Evolutionary conservation across 495 filamentous ascomycete genomes (phyloP).

Genomic region (Beverwykella pulmonaria): DNA sequence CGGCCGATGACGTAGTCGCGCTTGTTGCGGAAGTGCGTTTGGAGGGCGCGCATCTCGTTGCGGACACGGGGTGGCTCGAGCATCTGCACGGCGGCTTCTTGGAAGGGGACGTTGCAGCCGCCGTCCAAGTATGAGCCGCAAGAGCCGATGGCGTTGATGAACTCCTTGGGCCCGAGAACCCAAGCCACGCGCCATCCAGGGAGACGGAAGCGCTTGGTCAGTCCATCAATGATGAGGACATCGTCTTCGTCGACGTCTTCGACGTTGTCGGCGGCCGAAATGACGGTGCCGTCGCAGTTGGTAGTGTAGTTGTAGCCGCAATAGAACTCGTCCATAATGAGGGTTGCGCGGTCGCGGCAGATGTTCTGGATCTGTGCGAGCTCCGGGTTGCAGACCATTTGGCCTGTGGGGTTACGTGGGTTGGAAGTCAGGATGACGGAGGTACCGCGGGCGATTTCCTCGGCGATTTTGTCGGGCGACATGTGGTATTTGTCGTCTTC

Average conservation of each 20-base stretch:
- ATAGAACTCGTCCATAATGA: constrained; percentile 98
- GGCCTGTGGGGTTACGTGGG: constrained; percentile 92
- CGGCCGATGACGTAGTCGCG: constrained; percentile 83
- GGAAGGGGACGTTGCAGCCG: constrained; percentile 92
- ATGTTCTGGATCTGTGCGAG: constrained; percentile 88
- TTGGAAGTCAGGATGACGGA: constrained; percentile 91
- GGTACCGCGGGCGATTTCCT: constrained; percentile 80
- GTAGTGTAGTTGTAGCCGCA: constrained; percentile 78
- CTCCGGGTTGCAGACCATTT: constrained; percentile 77
- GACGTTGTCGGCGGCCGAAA: constrained; percentile 85
- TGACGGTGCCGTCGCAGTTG: constrained; percentile 83
- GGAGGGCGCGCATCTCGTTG: constrained; percentile 86
- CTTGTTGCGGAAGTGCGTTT: constrained; percentile 84
- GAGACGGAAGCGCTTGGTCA: constrained; percentile 95
- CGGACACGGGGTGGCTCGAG: constrained; percentile 78
- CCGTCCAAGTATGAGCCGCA: constrained; percentile 96
- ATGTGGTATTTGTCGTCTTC: constrained; percentile 88
- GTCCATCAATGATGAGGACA: constrained; percentile 91
- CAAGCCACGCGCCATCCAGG: constrained; percentile 97
- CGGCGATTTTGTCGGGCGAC: constrained; percentile 85
- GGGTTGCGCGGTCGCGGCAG: constrained; percentile 83
- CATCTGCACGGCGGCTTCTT: constrained; percentile 90
- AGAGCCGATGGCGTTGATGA: constrained; percentile 89
- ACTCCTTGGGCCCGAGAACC: constrained; percentile 95
- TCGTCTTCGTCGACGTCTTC: constrained; percentile 70